Evolutionary conservation across 225 moss, liverwort and hornwort genomes (phyloP), one percentile per base, ranked within the genome.

Genomic region (Asterella californica): DNA sequence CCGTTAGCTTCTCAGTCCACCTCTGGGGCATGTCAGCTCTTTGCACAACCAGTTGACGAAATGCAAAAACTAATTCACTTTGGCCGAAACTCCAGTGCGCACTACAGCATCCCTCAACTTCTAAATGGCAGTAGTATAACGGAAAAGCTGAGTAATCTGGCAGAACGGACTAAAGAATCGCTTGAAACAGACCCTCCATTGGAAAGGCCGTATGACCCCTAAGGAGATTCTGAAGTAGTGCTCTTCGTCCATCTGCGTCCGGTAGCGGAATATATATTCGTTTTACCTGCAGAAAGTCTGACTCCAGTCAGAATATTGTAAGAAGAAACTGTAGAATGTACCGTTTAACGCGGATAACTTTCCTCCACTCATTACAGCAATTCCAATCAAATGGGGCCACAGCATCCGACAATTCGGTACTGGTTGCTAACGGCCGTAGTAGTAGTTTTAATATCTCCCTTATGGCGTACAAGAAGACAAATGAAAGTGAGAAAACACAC

Each of bases 191-290:
- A 90, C 92, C 90, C 77, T 91, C 89, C 82, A 95, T 79, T 55
- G 95, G 87, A 76, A 91, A 95, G n/a, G 89, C 88, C 27, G 87
- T 87, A 47, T 95, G 93, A 63, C 95, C 96, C 83, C 83, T 94
- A 29, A 96, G 83, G 25, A 96, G 90, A 60, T 96, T 91, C 74
- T 79, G 87, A 81, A 96, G 80, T 62, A 96, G 88, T 36, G 85
- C 83, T 70, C 84, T 90, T 52, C 96, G 87, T 68, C 92, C 96
- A 77, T 94, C 91, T 42, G 86, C 83, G 86, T 96, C 96, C 57
- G 96, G 96, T 53, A 96, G 88, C 63, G 96, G 94, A 75, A 96
- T 88, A 78, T 91, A 96, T 78, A 96, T 94, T 87, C 94, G 90
- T 71, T 96, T 96, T 48, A 94, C 96, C 93, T 93, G 87, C 29